These are phyloP conservation scores for Verticillium dahliae DNA, from an alignment of 2,329 filamentous ascomycete species.

Conservation along the genomic window DNA sequence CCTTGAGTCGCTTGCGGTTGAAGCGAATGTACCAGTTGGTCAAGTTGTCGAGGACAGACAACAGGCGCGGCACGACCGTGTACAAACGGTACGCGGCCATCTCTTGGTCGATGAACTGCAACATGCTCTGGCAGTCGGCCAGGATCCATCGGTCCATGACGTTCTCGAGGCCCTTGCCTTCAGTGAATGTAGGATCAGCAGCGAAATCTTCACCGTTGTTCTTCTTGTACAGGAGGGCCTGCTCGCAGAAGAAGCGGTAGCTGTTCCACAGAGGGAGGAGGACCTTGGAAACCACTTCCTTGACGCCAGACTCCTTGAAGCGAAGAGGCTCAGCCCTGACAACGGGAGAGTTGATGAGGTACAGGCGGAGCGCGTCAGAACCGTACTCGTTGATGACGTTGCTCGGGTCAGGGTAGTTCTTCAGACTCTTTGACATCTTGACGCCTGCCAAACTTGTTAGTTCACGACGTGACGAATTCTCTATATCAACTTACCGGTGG, in stretches of 20 bases:
- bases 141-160: conserved; percentile 97
- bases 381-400: conserved; percentile 83
- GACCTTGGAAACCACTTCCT: conserved; percentile 90
- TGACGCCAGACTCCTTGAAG: conserved; percentile 89
- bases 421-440: conserved; percentile 96
- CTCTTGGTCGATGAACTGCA: conserved; percentile 88
- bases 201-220: conserved; percentile 67
- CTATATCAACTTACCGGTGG: conserved; percentile 67
- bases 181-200: conserved; percentile 70
- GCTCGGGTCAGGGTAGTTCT: conserved; percentile 89
- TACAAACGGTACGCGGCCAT: conserved; percentile 84
- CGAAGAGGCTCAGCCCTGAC: conserved; percentile 84
- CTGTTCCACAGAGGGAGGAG: conserved; percentile 91
- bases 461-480: background rate
- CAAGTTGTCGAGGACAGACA: conserved; percentile 82
- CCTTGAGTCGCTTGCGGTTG: conserved; percentile 86
- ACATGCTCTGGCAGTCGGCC: conserved; percentile 82
- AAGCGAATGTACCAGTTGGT: conserved; percentile 99
- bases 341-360: conserved; percentile 93
- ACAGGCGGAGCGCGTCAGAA: conserved; percentile 87
- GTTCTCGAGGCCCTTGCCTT: conserved; percentile 61
- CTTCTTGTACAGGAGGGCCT: conserved; percentile 82
- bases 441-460: background rate
- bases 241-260: conserved; percentile 92
- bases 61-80: conserved; percentile 81